These are phyloP conservation scores for Monosporascus sp. DNA, from an alignment of 2,329 filamentous ascomycete genomes.

Conservation along the genomic window DNA sequence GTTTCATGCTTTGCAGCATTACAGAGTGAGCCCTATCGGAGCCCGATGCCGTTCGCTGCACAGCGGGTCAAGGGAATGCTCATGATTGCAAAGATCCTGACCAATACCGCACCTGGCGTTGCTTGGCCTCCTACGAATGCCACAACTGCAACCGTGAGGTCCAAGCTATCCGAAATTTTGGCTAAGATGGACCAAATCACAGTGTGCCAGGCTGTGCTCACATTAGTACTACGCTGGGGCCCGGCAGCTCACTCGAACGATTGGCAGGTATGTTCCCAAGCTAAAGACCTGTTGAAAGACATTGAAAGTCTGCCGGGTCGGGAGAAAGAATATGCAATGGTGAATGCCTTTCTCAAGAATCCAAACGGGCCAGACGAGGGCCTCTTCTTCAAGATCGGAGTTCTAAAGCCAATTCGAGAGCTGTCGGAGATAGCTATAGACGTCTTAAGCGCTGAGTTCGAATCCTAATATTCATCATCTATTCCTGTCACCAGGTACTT, in stretches of 20 bases:
- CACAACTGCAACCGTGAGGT: constrained; percentile 5
- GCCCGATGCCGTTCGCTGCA: constrained; percentile 44
- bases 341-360: constrained; percentile 38
- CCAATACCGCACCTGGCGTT: constrained; percentile 38
- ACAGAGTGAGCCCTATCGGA: constrained; percentile 44
- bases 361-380: constrained; percentile 33
- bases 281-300: constrained; percentile 42
- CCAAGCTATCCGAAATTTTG: constrained; percentile 24
- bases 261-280: constrained; percentile 40
- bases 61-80: constrained; percentile 46
- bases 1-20: constrained; percentile 42
- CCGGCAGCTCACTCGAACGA: constrained; percentile 36
- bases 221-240: constrained; percentile 39
- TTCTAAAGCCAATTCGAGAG: constrained; percentile 41
- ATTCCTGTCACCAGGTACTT: background rate
- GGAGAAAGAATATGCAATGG: constrained; percentile 36
- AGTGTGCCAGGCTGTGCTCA: constrained; percentile 47
- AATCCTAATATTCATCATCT: constrained; percentile 3
- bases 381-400: constrained; percentile 44
- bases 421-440: constrained; percentile 41
- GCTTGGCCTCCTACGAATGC: constrained; percentile 13
- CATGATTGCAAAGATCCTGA: constrained; percentile 46
- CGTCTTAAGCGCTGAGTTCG: constrained; percentile 37
- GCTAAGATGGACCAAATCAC: constrained; percentile 45
- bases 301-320: constrained; percentile 41